phyloP scores from a whole-genome alignment of 495 filamentous ascomycete species.

The Ramalina intermedia region DNA sequence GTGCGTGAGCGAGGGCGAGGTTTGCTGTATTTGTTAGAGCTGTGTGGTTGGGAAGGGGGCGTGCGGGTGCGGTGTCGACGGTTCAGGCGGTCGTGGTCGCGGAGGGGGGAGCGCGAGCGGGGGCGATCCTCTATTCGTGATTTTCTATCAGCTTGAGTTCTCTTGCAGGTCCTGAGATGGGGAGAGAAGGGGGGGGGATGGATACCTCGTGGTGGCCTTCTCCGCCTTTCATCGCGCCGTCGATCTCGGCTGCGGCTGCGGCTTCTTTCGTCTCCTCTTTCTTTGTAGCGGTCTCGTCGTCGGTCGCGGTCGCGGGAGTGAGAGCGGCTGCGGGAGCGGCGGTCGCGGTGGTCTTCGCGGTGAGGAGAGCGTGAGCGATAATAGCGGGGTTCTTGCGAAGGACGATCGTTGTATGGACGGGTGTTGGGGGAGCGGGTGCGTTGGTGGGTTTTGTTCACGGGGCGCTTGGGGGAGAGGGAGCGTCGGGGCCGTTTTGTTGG shows the following conservation, averaged over 20 bases:
- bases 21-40: conserved; percentile 4
- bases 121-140: background rate
- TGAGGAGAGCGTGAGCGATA: background rate
- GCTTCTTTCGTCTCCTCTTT: conserved; percentile 19
- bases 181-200: background rate
- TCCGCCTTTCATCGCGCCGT: conserved; percentile 24
- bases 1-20: conserved; percentile 27
- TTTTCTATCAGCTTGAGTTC: background rate
- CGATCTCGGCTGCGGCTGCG: conserved; percentile 34
- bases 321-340: background rate
- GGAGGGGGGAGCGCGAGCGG: background rate
- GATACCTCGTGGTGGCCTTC: conserved; percentile 17
- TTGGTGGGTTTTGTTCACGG: conserved; percentile 36
- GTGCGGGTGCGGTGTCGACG: conserved; percentile 2
- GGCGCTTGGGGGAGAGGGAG: too few species aligned
- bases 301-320: conserved; percentile 16
- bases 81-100: conserved; percentile 4
- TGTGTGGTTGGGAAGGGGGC: conserved; percentile 7
- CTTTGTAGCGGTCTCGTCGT: conserved; percentile 11
- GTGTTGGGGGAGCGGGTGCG: conserved; percentile 29
- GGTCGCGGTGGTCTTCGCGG: background rate
- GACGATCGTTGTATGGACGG: background rate
- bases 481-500: conserved; percentile 39
- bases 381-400: background rate
- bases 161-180: background rate